These are phyloP conservation scores for Hymenoscyphus salicellus DNA, from an alignment of 2,329 filamentous ascomycete genomes.

Conservation along the genomic window DNA sequence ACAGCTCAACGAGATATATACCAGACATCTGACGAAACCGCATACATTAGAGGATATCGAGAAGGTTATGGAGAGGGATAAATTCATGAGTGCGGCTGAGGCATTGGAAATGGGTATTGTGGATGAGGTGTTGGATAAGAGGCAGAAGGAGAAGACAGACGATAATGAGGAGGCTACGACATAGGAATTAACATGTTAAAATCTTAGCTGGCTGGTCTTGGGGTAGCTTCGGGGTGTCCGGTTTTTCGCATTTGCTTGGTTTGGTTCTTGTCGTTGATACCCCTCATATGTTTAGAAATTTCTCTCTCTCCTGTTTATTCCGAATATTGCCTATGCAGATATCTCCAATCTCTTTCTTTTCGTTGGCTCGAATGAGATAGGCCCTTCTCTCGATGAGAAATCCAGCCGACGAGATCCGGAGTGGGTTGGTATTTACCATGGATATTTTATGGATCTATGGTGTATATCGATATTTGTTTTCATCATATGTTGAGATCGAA, in stretches of 20 bases:
- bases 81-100: conserved; percentile 86
- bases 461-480: no score
- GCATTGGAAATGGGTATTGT: conserved; percentile 87
- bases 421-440: no score
- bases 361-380: neutral
- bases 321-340: neutral
- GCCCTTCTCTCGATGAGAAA: neutral
- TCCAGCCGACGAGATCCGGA: no score
- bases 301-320: neutral
- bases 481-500: no score
- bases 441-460: no score
- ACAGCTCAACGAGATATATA: conserved; percentile 88
- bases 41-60: conserved; percentile 80
- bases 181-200: neutral
- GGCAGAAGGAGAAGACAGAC: conserved; percentile 37
- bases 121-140: conserved; percentile 77
- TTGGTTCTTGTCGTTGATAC: neutral
- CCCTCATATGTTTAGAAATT: neutral
- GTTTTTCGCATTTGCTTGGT: neutral
- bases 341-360: neutral
- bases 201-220: neutral
- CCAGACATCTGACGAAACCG: conserved; percentile 78
- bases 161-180: neutral
- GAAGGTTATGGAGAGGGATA: conserved; percentile 94
- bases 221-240: neutral